These are phyloP conservation scores for Penicillium odoratum DNA, from an alignment of 495 filamentous ascomycete species.

Conservation along the genomic window DNA sequence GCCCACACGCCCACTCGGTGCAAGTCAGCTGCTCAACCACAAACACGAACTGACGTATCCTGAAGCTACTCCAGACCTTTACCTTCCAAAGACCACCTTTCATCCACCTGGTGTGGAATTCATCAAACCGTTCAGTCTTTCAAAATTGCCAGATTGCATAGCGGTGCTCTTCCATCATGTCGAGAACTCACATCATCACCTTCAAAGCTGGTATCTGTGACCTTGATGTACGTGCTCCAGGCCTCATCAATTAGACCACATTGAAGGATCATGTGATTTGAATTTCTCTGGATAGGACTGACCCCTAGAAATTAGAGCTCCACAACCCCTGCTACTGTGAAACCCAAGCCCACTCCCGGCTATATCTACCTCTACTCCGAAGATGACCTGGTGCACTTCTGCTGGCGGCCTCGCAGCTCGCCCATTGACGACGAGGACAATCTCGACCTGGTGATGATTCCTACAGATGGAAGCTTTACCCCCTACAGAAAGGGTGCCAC, in stretches of 20 bases:
- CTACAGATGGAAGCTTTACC: conserved; percentile 80
- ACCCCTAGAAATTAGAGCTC: conserved; percentile 47
- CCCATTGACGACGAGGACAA: conserved; percentile 68
- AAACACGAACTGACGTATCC: conserved; percentile 44
- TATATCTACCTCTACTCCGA: conserved; percentile 93
- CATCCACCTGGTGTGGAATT: conserved; percentile 12
- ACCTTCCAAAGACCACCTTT: conserved; percentile 8
- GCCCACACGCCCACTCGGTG: conserved; percentile 18
- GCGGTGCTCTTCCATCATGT: conserved; percentile 52
- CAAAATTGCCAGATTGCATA: conserved; percentile 4
- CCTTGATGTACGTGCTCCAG: conserved; percentile 63
- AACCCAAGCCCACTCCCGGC: conserved; percentile 68
- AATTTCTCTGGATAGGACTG: conserved; percentile 5
- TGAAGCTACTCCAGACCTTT: conserved; percentile 23
- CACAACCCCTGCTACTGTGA: conserved; percentile 63
- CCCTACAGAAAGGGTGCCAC: conserved; percentile 74
- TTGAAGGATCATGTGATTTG: background rate
- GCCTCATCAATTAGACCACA: conserved; percentile 6
- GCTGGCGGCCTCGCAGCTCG: conserved; percentile 76
- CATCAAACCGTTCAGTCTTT: conserved; percentile 4
- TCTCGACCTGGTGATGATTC: conserved; percentile 84
- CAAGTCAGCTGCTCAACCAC: conserved; percentile 27
- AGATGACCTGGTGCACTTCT: conserved; percentile 95
- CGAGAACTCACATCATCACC: conserved; percentile 81
- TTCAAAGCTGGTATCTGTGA: conserved; percentile 97